Evolutionary conservation across 2,329 filamentous ascomycete genomes (phyloP).

Genomic region (Hirsutella thompsonii): DNA sequence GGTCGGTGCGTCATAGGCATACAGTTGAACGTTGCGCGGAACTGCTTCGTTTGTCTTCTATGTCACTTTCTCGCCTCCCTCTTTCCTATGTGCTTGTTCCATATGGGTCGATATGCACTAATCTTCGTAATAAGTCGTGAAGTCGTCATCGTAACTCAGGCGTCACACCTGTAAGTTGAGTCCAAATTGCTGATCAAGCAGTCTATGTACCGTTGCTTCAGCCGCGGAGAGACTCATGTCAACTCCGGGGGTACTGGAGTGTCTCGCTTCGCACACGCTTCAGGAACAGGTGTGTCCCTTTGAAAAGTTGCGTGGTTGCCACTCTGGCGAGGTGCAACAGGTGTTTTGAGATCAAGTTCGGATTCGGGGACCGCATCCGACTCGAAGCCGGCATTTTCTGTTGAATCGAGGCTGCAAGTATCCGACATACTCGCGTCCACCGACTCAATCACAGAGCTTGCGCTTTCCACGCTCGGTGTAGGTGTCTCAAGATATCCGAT

Average conservation of each 20-base stretch:
- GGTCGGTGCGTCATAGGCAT: too few species aligned
- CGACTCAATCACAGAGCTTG: slow-evolving; percentile 15
- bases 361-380: slow-evolving; percentile 14
- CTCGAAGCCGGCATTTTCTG: slow-evolving; percentile 16
- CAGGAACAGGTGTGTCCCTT: slow-evolving; percentile 13
- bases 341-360: slow-evolving; percentile 26
- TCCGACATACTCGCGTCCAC: slow-evolving; percentile 40
- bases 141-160: too few species aligned
- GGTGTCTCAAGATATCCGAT: slow-evolving; percentile 15
- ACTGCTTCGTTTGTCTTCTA: too few species aligned
- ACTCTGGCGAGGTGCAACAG: slow-evolving; percentile 15
- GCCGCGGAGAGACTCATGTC: not conserved
- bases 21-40: too few species aligned
- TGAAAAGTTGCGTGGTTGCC: slow-evolving; percentile 3
- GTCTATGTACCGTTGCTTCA: too few species aligned
- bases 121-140: too few species aligned
- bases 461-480: slow-evolving; percentile 28
- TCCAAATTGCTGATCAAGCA: too few species aligned
- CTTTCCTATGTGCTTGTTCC: too few species aligned
- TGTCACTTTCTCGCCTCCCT: too few species aligned
- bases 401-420: slow-evolving; percentile 24
- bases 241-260: slow-evolving; percentile 1
- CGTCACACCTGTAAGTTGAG: too few species aligned
- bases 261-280: slow-evolving; percentile 6
- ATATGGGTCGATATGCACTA: too few species aligned